Percentiles rank a stretch among this genome's conserved stretches.
These are phyloP conservation scores for Boletus pseudo-olivaceus DNA, from an alignment of 768 basidiomycete species.

Conservation along the genomic window DNA sequence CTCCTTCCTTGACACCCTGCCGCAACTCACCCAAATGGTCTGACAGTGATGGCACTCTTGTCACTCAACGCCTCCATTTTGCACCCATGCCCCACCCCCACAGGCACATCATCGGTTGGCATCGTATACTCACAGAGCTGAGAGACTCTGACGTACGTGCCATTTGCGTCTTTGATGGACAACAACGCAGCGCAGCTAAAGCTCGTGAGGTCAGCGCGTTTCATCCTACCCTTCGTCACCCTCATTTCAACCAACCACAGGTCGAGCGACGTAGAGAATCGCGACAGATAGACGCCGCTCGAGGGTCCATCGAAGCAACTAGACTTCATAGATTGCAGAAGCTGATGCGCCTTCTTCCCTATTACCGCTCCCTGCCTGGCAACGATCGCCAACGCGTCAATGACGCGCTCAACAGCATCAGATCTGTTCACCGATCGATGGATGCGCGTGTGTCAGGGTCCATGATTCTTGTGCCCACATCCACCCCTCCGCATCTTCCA, in stretches of 20 bases:
- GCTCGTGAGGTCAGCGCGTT: slow-evolving; percentile 55
- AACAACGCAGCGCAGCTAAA: slow-evolving; percentile 63
- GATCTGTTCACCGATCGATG: slow-evolving; percentile 4
- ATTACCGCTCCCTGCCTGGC: slow-evolving; percentile 35
- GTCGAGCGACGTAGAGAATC: slow-evolving; percentile 51
- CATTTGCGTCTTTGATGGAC: slow-evolving; percentile 81
- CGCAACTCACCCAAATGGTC: not conserved
- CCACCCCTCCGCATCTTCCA: slow-evolving; percentile 1
- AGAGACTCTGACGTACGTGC: slow-evolving; percentile 51
- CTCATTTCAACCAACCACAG: slow-evolving; percentile 33
- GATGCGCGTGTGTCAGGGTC: slow-evolving; percentile 20
- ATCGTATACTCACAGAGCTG: slow-evolving; percentile 62
- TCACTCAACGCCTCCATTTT: slow-evolving; percentile 81
- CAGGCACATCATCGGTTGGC: slow-evolving; percentile 79
- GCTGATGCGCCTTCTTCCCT: slow-evolving; percentile 38
- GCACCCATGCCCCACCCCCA: slow-evolving; percentile 57
- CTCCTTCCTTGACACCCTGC: not conserved
- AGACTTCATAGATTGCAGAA: slow-evolving; percentile 53
- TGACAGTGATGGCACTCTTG: slow-evolving; percentile 76
- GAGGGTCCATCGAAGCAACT: slow-evolving; percentile 55
- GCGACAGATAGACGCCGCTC: slow-evolving; percentile 44
- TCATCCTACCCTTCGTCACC: not conserved
- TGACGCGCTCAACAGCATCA: slow-evolving; percentile 19
- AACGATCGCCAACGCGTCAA: slow-evolving; percentile 29
- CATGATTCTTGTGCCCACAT: slow-evolving; percentile 3